Conservation (phyloP, 179 eudicot species). For the Amaranthus tricolor region DNA sequence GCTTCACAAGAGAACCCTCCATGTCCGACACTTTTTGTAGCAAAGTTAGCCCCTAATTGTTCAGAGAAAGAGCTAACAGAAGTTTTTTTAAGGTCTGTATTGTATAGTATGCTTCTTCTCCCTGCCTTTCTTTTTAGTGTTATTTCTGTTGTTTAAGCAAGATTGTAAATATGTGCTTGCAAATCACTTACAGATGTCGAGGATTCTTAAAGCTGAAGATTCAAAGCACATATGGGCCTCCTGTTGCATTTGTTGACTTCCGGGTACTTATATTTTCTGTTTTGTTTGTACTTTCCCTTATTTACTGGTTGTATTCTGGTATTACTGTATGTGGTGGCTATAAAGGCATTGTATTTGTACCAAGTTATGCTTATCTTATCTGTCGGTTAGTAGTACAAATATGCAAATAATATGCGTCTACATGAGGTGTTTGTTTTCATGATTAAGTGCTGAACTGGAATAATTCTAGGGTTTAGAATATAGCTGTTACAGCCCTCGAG, state of each 20-base stretch:
- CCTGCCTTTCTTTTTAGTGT: not conserved
- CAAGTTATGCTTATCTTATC: not conserved
- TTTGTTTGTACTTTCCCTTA: not conserved
- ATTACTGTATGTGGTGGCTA: not conserved
- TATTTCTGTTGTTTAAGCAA: not conserved
- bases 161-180: constrained; percentile 2
- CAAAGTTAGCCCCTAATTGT: constrained; percentile 66
- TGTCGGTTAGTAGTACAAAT: not conserved
- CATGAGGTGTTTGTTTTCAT: not conserved
- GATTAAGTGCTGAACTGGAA: no score
- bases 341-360: not conserved
- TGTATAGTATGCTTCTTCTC: not conserved
- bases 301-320: not conserved
- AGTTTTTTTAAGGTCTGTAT: constrained; percentile 66
- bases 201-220: constrained; percentile 87
- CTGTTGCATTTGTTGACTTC: constrained; percentile 97
- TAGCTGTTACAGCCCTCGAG: not conserved
- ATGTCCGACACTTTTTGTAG: constrained; percentile 89
- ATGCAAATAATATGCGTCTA: not conserved
- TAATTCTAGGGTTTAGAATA: no score
- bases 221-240: constrained; percentile 77
- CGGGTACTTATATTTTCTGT: constrained; percentile 41
- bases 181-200: constrained; percentile 51
- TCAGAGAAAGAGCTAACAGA: constrained; percentile 74
- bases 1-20: constrained; percentile 51